Base-by-base conservation (phyloP, 257 asterid genomes). In the Nicotiana otophora region DNA sequence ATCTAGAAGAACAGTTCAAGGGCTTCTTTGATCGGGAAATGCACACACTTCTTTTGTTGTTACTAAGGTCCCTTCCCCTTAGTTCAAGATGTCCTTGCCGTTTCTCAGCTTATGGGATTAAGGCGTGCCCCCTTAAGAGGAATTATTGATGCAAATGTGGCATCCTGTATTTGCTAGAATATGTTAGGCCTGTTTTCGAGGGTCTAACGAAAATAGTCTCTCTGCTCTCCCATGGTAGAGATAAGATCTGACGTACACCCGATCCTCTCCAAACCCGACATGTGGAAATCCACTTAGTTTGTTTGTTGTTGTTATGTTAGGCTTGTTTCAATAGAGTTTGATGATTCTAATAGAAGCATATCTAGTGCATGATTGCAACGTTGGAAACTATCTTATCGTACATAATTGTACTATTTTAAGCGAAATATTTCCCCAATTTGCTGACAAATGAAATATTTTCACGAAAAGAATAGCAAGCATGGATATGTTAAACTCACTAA, bases 151-250 rank as follows among this genome's bases (percentile, higher is more conserved):
- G 3, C 48, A 39, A 39, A 39, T 0, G 10, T 39, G 48, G 0
- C 48, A 39, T 7, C 10, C 10, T 7, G 48, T 39, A 7, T 39
- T 42, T 70, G 34, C 58, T 39, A 2, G 15, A 69, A 54, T 36
- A 10, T 69, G 33, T 36, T 36, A 19, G 11, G 55, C 19, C 2
- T 39, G 11, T 70, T 42, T 36, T 36, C 2, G 10, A 36, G 46
- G 9, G 9, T 36, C 9, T 36, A 1, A 36, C 10, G 10, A 7
- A 36, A 36, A 6, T 0, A 36, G 0, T 1, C 46, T 36, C 9
- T 36, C 0, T 6, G 10, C 0, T 2, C 46, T 36, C 2, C 9
- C 2, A 0, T 2, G 9, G 10, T 36, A 6, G 0, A 0, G 46
- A 2, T 36, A 6, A 6, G 16, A 0, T 51, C 16, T 11, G 46